Percentiles rank a stretch among this genome's conserved stretches.
These are phyloP conservation scores for Aphanomyces cochlioides DNA, from an alignment of 352 stramenopile species.

Conservation along the genomic window DNA sequence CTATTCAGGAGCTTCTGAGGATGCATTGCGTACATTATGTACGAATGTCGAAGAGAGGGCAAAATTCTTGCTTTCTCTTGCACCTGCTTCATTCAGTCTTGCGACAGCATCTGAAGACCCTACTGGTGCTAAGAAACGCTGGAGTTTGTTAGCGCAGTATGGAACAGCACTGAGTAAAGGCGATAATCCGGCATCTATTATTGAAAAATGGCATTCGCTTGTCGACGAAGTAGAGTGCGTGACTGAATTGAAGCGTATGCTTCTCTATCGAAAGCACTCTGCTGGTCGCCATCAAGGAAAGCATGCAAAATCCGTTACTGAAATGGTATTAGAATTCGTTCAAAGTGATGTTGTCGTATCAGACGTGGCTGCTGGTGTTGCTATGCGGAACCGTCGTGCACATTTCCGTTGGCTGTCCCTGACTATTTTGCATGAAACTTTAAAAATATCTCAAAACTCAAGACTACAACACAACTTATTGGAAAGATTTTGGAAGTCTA, in stretches of 20 bases:
- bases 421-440: constrained; percentile 41
- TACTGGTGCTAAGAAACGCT: constrained; percentile 60
- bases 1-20: constrained; percentile 70
- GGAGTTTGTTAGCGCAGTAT: constrained; percentile 69
- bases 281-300: constrained; percentile 53
- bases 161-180: constrained; percentile 52
- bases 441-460: constrained; percentile 34
- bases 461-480: constrained; percentile 42
- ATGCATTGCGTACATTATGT: constrained; percentile 61
- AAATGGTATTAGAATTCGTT: constrained; percentile 81
- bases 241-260: constrained; percentile 61
- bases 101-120: constrained; percentile 37
- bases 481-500: constrained; percentile 45
- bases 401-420: constrained; percentile 45
- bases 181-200: constrained; percentile 43
- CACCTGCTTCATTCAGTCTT: constrained; percentile 64
- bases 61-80: constrained; percentile 67
- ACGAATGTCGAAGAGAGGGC: constrained; percentile 69
- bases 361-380: constrained; percentile 50
- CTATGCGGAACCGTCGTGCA: constrained; percentile 47
- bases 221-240: constrained; percentile 73
- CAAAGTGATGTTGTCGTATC: constrained; percentile 70
- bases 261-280: constrained; percentile 73
- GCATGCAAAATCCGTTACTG: constrained; percentile 64
- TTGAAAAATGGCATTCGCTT: constrained; percentile 79